Base-by-base conservation (phyloP, 2,329 filamentous ascomycete species). In the Leptographium flavum region DNA sequence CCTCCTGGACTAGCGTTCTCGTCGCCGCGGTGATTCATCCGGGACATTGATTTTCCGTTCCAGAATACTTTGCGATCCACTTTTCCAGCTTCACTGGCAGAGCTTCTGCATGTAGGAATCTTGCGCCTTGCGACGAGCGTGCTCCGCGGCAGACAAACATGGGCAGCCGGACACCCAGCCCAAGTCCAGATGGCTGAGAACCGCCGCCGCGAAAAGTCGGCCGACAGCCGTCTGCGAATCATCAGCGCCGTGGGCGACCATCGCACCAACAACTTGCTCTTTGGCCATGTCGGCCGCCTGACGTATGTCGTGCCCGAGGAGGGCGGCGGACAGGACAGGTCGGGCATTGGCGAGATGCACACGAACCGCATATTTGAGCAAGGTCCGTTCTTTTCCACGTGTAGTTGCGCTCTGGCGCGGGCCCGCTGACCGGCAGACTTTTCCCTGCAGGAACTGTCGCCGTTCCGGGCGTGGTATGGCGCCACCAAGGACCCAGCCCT, bases 281-380 rank as follows among this genome's bases (percentile, higher is more conserved):
- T 68, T 53, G 74, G 74, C 58, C 69, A 74, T 54, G 63, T 71
- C 47, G 74, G 73, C 48, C 60, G 64, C 46, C 56, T 69, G 36
- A 58, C 60, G 7, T 78, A 76, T 51, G 53, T 60, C 46, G 49
- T 54, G 43, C 52, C 55, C 13, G 55, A 58, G 5, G 41, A 52
- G 11, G 48, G 43, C n/a, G 22, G 35, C 6, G 23, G 17, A 8
- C 17, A 41, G 6, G 6, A 32, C 5, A 17, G 15, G 1, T 9
- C 10, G 3, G 6, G 15, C 23, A 17, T 44, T 2, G 52, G 53
- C 14, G n/a, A 42, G 9, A 37, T 55, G 13, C 14, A 39, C 3
- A 27, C 33, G 5, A 54, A 52, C 39, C 47, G 53, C 2, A 36
- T 42, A 7, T 39, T 31, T 2, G 27, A 40, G 14, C 45, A 55